These are phyloP conservation scores for Cruciata laevipes DNA, from an alignment of 257 asterid species.

Conservation along the genomic window DNA sequence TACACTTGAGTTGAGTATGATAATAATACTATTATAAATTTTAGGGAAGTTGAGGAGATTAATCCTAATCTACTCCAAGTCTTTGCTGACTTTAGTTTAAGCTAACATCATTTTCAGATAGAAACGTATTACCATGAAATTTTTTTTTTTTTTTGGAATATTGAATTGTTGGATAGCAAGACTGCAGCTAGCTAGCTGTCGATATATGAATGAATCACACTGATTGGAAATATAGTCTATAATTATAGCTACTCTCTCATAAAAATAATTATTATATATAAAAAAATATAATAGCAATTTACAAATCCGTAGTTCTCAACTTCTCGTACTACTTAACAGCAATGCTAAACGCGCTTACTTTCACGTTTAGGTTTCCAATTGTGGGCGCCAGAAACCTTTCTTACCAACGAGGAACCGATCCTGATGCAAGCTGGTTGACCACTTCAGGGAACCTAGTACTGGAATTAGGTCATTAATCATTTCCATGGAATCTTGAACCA, in stretches of 20 bases:
- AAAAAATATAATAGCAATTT: background rate
- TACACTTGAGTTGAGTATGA: background rate
- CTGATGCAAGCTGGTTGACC: conserved; percentile 60
- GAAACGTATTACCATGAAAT: background rate
- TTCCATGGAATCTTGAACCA: conserved; percentile 66
- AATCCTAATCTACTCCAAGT: background rate
- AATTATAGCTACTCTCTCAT: background rate
- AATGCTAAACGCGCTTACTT: background rate
- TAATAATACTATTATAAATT: too few relatives aligned
- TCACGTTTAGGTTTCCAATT: conserved; percentile 21
- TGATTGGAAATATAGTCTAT: background rate
- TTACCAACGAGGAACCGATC: conserved; percentile 79
- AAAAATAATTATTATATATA: background rate
- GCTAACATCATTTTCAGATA: background rate
- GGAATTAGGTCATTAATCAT: conserved; percentile 42
- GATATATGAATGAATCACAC: background rate
- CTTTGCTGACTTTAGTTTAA: conserved; percentile 8
- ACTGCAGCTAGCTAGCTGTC: background rate
- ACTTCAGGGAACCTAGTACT: conserved; percentile 59
- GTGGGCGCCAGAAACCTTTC: conserved; percentile 85
- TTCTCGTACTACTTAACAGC: background rate
- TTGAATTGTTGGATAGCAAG: background rate
- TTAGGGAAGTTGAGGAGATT: background rate
- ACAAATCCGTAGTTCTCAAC: background rate
- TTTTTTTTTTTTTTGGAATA: background rate